Conservation (phyloP, 176 grass and related monocot species). For the Chloris gayana region DNA sequence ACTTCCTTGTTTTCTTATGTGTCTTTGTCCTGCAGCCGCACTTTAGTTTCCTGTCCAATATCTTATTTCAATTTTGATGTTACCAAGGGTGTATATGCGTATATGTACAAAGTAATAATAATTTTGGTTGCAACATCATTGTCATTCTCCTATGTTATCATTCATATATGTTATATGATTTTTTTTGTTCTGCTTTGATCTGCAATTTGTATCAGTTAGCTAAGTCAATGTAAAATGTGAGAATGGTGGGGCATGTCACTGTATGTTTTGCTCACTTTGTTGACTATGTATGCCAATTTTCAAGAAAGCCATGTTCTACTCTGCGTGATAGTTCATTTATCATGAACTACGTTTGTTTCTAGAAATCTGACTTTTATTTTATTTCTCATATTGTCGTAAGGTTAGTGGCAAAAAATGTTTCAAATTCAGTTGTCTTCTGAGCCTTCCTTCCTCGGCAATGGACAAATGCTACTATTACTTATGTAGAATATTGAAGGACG, state of each 20-base stretch:
- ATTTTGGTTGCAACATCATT: not conserved
- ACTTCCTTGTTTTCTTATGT: not conserved
- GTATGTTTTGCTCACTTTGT: not conserved
- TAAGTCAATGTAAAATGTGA: not conserved
- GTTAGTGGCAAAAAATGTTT: not conserved
- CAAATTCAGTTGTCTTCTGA: slow-evolving; percentile 3
- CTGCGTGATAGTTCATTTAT: slow-evolving; percentile 11
- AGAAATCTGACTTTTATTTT: not conserved
- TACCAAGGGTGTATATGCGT: not conserved
- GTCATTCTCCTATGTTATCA: not conserved
- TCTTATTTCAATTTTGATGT: not conserved
- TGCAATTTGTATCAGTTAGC: not conserved
- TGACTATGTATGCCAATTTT: slow-evolving; percentile 1
- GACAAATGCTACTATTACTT: not conserved
- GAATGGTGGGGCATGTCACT: not conserved
- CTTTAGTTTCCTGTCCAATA: too few species aligned
- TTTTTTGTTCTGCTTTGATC: not conserved
- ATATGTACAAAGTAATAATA: too few species aligned
- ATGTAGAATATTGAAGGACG: not conserved
- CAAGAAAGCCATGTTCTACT: not conserved
- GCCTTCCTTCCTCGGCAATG: not conserved
- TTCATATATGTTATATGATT: not conserved
- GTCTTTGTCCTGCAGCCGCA: not conserved
- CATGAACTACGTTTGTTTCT: not conserved
- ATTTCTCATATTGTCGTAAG: not conserved